phyloP scores from a whole-genome alignment of 371 early-diverging fungal species.

The Apophysomyces ossiformis region DNA sequence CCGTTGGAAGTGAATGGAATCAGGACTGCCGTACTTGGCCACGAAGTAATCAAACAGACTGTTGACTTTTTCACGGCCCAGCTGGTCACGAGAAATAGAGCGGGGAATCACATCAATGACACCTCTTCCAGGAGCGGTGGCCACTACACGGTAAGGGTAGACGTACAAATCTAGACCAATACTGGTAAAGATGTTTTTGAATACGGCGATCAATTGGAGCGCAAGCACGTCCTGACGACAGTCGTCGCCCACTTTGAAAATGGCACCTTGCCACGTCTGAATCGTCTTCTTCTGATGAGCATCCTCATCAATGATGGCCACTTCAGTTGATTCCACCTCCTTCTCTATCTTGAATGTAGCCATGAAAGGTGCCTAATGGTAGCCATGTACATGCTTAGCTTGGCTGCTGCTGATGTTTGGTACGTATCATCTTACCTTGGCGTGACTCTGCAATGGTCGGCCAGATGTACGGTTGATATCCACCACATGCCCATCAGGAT shows the following conservation, averaged over 20 bases:
- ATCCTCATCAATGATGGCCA: constrained; percentile 52
- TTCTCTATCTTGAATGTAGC: constrained; percentile 94
- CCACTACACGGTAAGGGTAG: constrained; percentile 98
- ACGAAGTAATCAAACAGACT: constrained; percentile 94
- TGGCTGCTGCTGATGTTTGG: no score
- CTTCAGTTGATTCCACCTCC: constrained; percentile 50
- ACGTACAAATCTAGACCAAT: constrained; percentile 95
- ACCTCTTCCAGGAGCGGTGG: constrained; percentile 97
- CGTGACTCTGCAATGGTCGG: constrained; percentile 96
- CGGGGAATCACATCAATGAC: constrained; percentile 99
- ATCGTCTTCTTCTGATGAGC: constrained; percentile 33
- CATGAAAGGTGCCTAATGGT: constrained; percentile 94
- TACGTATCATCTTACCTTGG: constrained; percentile 69
- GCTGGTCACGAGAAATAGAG: constrained; percentile 97
- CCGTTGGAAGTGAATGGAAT: constrained; percentile 88
- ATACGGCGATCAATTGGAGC: constrained; percentile 96
- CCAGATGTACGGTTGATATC: constrained; percentile 97
- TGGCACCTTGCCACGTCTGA: constrained; percentile 82
- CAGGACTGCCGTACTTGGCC: constrained; percentile 92
- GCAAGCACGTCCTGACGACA: constrained; percentile 99
- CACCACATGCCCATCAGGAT: constrained; percentile 94
- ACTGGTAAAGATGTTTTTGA: constrained; percentile 94
- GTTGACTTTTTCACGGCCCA: constrained; percentile 99
- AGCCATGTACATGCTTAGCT: no score
- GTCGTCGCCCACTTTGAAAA: constrained; percentile 99